Evolutionary conservation across 2,329 filamentous ascomycete genomes (phyloP), one percentile per base, ranked within the genome.

Genomic region (Aspergillus terreus): DNA sequence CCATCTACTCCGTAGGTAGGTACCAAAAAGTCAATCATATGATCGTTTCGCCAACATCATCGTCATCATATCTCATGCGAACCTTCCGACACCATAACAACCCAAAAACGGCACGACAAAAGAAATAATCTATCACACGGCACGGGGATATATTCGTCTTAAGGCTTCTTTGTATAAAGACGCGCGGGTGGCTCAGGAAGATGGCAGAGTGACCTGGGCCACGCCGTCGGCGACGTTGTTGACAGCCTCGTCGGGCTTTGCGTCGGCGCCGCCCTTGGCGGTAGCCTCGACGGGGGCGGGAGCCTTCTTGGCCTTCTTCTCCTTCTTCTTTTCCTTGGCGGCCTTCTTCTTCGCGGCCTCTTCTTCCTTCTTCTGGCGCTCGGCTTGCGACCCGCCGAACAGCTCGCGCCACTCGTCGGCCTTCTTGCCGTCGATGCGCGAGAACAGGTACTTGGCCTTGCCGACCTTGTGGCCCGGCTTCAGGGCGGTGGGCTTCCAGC

Each of bases 401-500:
- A 82, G 80, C 56, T 87, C 82, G 52, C 87, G 84, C 91, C 91
- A 96, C 68, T 92, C 87, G 47, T 87, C 83, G 44, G 88, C 84
- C 76, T 92, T 92, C 70, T 88, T 85, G 9, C 86, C 79, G 58
- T 91, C 88, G 64, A 96, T 96, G 49, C 81, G 82, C n/a, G 82
- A 82, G 74, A 96, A 96, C 30, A 96, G 78, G 77, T 90, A 86
- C 58, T 83, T 82, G 0, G 91, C 84, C 66, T 87, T 86, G 60
- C 90, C 89, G 57, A 96, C 87, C 67, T 85, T 86, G 75, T 96
- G 90, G 51, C 87, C 88, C 1, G 86, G 79, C 63, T 83, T 78
- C 58, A 94, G 75, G 44, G 70, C 69, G 33, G 70, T 69, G 2
- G 78, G 72, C 55, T 82, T 78, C 86, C 88, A 94, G 42, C 76